Percentiles rank a stretch among this genome's conserved stretches.
Evolutionary conservation across 225 moss, liverwort and hornwort species (phyloP).

Genomic region (Climacium dendroides): DNA sequence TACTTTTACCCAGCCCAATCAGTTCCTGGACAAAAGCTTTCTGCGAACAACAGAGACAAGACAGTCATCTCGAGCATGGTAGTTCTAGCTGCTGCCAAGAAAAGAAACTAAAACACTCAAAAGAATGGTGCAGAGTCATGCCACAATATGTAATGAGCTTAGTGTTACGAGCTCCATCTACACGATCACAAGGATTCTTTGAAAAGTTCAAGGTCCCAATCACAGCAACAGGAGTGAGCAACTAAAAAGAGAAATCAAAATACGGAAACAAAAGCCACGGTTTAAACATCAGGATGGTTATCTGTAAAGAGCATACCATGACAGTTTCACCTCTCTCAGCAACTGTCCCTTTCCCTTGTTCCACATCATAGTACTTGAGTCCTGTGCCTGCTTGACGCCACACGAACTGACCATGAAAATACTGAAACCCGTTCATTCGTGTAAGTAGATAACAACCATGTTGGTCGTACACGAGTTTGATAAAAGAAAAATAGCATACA

Average conservation of each 20-base stretch:
- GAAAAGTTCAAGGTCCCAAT: neutral
- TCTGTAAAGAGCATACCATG: slow-evolving; percentile 12
- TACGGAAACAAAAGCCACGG: neutral
- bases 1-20: neutral
- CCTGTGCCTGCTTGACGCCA: slow-evolving; percentile 40
- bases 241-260: neutral
- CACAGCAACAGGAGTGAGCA: neutral
- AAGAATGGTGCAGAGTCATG: neutral
- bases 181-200: neutral
- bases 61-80: neutral
- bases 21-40: neutral
- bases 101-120: neutral
- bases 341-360: slow-evolving; percentile 38
- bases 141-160: neutral
- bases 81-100: neutral
- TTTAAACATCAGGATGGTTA: neutral
- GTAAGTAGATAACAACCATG: neutral
- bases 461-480: neutral
- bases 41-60: neutral
- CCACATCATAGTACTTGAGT: slow-evolving; percentile 45
- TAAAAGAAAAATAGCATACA: neutral
- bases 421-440: neutral
- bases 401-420: slow-evolving; percentile 10
- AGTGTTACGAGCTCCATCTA: neutral
- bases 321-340: slow-evolving; percentile 42